Conservation (phyloP, 78 protist genomes). For the Anaeramoeba flamelloides region DNA sequence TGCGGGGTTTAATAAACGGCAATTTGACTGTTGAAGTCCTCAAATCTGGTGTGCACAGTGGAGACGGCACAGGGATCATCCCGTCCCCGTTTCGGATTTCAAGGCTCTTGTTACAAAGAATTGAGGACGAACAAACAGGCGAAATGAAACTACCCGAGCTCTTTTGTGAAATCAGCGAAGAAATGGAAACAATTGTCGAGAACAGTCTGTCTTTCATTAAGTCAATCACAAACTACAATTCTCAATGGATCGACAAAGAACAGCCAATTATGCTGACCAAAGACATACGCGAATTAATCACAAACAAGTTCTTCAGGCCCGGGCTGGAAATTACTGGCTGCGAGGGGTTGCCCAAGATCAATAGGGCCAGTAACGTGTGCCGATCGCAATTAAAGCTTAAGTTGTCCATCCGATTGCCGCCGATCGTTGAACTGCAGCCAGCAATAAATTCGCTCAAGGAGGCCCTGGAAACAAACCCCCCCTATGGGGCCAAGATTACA, state of each 20-base stretch:
- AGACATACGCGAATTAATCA: conserved; percentile 24
- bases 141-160: conserved; percentile 24
- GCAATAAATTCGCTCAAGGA: conserved; percentile 26
- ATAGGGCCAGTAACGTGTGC: conserved; percentile 57
- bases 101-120: conserved; percentile 33
- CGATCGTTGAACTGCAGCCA: conserved; percentile 20
- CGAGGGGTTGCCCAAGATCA: conserved; percentile 44
- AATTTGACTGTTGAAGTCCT: conserved; percentile 35
- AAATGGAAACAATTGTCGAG: conserved; percentile 21
- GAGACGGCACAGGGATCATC: conserved; percentile 52
- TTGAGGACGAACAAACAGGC: conserved; percentile 57
- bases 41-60: conserved; percentile 55
- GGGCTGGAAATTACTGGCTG: conserved; percentile 51
- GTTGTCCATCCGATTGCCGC: conserved; percentile 63
- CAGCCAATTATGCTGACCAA: conserved; percentile 17
- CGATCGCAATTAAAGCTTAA: conserved; percentile 43
- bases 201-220: conserved; percentile 34
- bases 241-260: conserved; percentile 14
- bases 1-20: conserved; percentile 51
- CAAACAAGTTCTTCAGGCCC: conserved; percentile 59
- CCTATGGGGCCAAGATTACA: conserved; percentile 55
- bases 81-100: conserved; percentile 54
- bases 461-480: conserved; percentile 43
- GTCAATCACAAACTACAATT: conserved; percentile 30
- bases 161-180: conserved; percentile 42